Percentiles rank a stretch among this genome's conserved stretches.
Evolutionary conservation across 108 stramenopile genomes (phyloP).

Genomic region (Fistulifera solaris): DNA sequence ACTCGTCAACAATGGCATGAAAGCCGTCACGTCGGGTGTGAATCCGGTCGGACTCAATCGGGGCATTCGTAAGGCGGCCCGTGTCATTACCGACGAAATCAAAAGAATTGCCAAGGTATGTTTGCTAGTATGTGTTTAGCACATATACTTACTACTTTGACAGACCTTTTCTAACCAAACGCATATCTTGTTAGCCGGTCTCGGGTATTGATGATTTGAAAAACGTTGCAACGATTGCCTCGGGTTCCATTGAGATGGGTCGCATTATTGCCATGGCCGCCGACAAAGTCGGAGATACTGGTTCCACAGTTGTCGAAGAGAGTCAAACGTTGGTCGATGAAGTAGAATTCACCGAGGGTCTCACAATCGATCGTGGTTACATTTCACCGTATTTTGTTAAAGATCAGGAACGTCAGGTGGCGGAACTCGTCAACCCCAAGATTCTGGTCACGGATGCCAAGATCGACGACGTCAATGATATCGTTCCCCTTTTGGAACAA

Average conservation of each 20-base stretch:
- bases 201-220: slow-evolving; percentile 77
- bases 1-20: slow-evolving; percentile 92
- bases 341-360: slow-evolving; percentile 96
- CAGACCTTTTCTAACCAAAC: neutral
- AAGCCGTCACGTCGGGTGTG: slow-evolving; percentile 82
- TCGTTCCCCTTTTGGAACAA: slow-evolving; percentile 92
- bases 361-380: slow-evolving; percentile 95
- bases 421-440: slow-evolving; percentile 71
- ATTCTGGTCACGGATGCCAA: slow-evolving; percentile 94
- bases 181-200: slow-evolving; percentile 42
- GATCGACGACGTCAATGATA: slow-evolving; percentile 90
- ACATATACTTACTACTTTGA: neutral
- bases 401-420: slow-evolving; percentile 93
- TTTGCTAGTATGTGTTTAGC: neutral
- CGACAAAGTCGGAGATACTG: slow-evolving; percentile 93
- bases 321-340: slow-evolving; percentile 90
- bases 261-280: slow-evolving; percentile 91
- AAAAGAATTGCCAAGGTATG: slow-evolving; percentile 73
- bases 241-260: slow-evolving; percentile 87
- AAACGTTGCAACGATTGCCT: slow-evolving; percentile 92
- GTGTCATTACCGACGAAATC: slow-evolving; percentile 64
- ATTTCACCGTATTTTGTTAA: slow-evolving; percentile 97
- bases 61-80: slow-evolving; percentile 82
- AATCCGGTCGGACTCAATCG: slow-evolving; percentile 90
- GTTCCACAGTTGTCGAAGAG: slow-evolving; percentile 94